Conservation (phyloP, 148 eudicot species). For the Fagopyrum homotropicum region DNA sequence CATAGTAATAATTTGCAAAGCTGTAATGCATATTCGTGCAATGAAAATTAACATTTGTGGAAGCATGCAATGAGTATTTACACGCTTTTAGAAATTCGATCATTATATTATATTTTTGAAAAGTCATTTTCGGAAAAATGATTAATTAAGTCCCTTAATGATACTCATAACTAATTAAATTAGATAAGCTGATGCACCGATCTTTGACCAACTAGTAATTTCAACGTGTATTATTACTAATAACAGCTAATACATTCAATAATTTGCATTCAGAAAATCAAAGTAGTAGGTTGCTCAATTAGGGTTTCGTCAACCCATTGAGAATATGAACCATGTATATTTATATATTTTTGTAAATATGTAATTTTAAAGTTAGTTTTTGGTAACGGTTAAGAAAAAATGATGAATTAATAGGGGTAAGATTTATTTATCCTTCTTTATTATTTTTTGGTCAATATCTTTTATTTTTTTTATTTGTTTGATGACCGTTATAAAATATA, state of each 20-base stretch:
- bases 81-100: neutral
- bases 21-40: constrained; percentile 6
- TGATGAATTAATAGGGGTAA: too few species aligned
- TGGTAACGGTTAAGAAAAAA: too few species aligned
- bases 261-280: neutral
- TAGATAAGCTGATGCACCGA: neutral
- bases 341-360: too few species aligned
- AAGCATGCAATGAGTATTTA: neutral
- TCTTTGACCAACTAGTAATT: constrained; percentile 5
- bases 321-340: neutral
- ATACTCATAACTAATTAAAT: neutral
- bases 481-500: too few species aligned
- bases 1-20: neutral
- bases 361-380: too few species aligned
- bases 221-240: constrained; percentile 1
- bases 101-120: neutral
- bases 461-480: too few species aligned
- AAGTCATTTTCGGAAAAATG: neutral
- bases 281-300: neutral
- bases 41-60: constrained; percentile 6
- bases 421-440: too few species aligned
- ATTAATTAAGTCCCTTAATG: neutral
- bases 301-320: neutral
- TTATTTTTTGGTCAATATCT: too few species aligned
- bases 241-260: neutral